These are phyloP conservation scores for Glycine tomentella DNA, from an alignment of 306 rosid genomes.

Conservation along the genomic window DNA sequence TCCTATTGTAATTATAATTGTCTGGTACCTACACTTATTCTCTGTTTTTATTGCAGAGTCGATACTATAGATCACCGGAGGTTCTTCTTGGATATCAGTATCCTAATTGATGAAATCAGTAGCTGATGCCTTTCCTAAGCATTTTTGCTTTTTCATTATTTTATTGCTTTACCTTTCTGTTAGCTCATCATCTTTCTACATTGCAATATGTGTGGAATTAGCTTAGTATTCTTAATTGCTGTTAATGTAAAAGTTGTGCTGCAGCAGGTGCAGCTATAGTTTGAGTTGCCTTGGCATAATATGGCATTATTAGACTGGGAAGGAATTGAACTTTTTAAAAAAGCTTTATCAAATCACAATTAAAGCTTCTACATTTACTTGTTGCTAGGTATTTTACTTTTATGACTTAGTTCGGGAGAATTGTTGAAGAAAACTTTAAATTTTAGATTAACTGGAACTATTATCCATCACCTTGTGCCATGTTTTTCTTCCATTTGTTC, in stretches of 20 bases:
- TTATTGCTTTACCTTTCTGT: conserved; percentile 29
- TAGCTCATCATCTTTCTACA: conserved; percentile 19
- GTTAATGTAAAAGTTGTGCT: conserved; percentile 36
- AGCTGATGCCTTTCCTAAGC: conserved; percentile 14
- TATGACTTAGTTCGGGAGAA: conserved; percentile 18
- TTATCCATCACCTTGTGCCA: not conserved
- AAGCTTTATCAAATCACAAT: not conserved
- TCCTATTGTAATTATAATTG: conserved; percentile 42
- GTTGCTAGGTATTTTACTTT: not conserved
- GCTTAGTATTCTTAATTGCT: conserved; percentile 26
- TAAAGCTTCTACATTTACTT: conserved; percentile 13
- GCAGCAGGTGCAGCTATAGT: conserved; percentile 29
- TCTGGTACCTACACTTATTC: conserved; percentile 36
- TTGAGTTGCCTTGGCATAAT: conserved; percentile 28
- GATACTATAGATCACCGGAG: conserved; percentile 98
- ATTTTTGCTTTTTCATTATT: conserved; percentile 20
- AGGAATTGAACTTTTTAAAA: conserved; percentile 23
- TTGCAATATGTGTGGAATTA: conserved; percentile 35
- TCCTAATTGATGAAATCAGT: conserved; percentile 63
- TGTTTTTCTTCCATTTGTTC: not conserved
- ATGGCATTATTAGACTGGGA: conserved; percentile 21
- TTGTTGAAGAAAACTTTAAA: not conserved
- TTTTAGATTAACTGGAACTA: not conserved
- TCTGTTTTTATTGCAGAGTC: conserved; percentile 76
- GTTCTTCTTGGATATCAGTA: conserved; percentile 99